A percentile compares a stretch with the other conserved stretches of the same genome.
Evolutionary conservation across 805 yeast genomes (phyloP).

Genomic region (Cyberlindnera americana): DNA sequence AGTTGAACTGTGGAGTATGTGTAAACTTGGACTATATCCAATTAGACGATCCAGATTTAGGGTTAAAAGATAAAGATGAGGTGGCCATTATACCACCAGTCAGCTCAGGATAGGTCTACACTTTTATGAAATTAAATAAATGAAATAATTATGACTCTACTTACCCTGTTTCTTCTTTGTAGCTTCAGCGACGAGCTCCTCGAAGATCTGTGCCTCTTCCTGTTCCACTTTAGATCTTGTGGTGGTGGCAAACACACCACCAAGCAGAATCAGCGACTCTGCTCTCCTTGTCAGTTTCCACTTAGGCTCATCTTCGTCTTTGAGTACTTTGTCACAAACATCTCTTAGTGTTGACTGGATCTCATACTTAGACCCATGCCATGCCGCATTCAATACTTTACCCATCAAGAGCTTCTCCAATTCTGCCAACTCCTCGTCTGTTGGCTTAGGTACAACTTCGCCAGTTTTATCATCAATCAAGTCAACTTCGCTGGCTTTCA

Average conservation of each 20-base stretch:
- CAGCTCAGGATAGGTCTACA: conserved; percentile 22
- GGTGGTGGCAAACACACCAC: conserved; percentile 56
- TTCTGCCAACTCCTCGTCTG: conserved; percentile 62
- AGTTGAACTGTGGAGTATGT: conserved; percentile 18
- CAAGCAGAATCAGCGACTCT: conserved; percentile 55
- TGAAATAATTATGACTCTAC: background rate
- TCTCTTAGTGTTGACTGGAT: conserved; percentile 67
- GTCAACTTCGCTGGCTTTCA: conserved; percentile 35
- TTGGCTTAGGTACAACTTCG: conserved; percentile 53
- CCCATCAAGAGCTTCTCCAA: conserved; percentile 75
- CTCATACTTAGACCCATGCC: conserved; percentile 80
- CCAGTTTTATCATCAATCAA: conserved; percentile 44
- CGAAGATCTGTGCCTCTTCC: conserved; percentile 74
- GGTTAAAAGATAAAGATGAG: conserved; percentile 11
- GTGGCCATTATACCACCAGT: conserved; percentile 24
- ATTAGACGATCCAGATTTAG: background rate
- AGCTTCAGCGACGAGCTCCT: conserved; percentile 59
- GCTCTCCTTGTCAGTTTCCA: conserved; percentile 56
- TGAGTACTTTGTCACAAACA: conserved; percentile 64
- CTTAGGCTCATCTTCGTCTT: conserved; percentile 50
- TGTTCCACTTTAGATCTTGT: conserved; percentile 66
- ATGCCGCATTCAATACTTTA: conserved; percentile 77
- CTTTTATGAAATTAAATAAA: background rate
- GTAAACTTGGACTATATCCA: conserved; percentile 20
- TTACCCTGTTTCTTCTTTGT: conserved; percentile 36